Conservation (phyloP, 768 basidiomycete species). For the Botryobasidium botryosum region DNA sequence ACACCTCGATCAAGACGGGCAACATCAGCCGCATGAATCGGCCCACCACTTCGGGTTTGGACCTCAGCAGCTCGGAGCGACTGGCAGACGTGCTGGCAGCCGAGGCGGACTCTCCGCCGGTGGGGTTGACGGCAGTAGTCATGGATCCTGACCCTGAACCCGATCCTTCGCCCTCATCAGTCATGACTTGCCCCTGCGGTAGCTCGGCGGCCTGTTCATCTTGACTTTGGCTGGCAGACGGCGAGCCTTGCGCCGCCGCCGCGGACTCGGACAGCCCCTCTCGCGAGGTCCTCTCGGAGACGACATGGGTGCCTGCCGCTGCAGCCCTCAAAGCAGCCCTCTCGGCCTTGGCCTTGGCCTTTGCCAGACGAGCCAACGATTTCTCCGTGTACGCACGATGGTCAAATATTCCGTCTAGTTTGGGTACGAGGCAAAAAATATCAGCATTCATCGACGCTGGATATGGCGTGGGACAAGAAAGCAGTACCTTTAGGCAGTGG, state of each 20-base stretch:
- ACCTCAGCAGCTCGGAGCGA: constrained; percentile 57
- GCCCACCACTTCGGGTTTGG: constrained; percentile 56
- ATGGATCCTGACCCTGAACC: background rate
- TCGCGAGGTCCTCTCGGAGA: too few relatives aligned
- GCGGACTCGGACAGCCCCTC: background rate
- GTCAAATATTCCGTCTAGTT: constrained; percentile 85
- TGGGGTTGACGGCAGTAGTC: background rate
- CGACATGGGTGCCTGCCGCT: background rate
- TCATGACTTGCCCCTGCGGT: too few relatives aligned
- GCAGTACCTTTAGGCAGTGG: constrained; percentile 71
- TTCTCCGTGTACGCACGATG: constrained; percentile 82
- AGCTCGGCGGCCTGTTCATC: background rate
- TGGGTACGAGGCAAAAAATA: background rate
- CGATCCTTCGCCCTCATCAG: background rate
- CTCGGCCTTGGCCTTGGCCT: constrained; percentile 60
- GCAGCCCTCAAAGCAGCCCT: constrained; percentile 12
- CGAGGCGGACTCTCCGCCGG: background rate
- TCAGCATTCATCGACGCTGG: background rate
- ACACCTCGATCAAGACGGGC: constrained; percentile 94
- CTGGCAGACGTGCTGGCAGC: constrained; percentile 23
- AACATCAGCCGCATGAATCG: constrained; percentile 79
- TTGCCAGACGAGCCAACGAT: constrained; percentile 52
- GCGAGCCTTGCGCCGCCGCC: background rate
- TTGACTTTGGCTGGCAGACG: too few relatives aligned
- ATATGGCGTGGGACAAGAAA: background rate